Conservation (phyloP, 345 rosid species). For the Cardamine occulta region DNA sequence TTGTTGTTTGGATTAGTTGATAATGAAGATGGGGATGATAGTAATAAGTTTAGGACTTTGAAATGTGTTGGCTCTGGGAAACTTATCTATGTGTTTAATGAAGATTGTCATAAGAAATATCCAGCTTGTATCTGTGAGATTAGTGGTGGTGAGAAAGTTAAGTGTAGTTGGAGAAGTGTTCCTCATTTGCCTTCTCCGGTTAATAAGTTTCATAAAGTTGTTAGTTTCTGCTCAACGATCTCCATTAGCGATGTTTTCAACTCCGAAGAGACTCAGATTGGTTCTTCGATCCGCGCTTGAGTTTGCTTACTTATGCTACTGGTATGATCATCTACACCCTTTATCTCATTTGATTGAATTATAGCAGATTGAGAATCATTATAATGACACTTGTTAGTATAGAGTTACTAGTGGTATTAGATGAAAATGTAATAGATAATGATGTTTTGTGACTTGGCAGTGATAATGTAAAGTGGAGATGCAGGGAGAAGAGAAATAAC, state of each 20-base stretch:
- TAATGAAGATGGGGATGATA: constrained; percentile 56
- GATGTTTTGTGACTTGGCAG: constrained; percentile 8
- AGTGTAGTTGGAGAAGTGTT: constrained; percentile 72
- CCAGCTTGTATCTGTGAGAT: constrained; percentile 92
- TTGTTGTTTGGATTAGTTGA: constrained; percentile 68
- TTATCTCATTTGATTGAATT: not conserved
- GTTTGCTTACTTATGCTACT: constrained; percentile 6
- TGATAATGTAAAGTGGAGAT: constrained; percentile 21
- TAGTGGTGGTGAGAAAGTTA: constrained; percentile 38
- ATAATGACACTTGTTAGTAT: not conserved
- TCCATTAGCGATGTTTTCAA: constrained; percentile 50
- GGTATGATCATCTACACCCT: constrained; percentile 20
- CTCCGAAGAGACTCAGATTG: constrained; percentile 43
- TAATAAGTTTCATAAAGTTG: constrained; percentile 82
- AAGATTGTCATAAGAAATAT: constrained; percentile 75
- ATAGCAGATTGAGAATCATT: not conserved
- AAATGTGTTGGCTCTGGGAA: constrained; percentile 84
- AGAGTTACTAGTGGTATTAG: not conserved
- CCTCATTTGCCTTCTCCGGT: constrained; percentile 77
- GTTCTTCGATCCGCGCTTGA: constrained; percentile 33
- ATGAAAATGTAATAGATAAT: not conserved
- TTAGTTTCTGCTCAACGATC: constrained; percentile 74
- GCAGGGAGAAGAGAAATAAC: constrained; percentile 10
- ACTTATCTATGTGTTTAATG: constrained; percentile 75
- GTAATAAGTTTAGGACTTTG: constrained; percentile 70